These are phyloP conservation scores for Pseudopyrenochaeta lycopersici DNA, from an alignment of 2,329 filamentous ascomycete genomes.

Conservation along the genomic window DNA sequence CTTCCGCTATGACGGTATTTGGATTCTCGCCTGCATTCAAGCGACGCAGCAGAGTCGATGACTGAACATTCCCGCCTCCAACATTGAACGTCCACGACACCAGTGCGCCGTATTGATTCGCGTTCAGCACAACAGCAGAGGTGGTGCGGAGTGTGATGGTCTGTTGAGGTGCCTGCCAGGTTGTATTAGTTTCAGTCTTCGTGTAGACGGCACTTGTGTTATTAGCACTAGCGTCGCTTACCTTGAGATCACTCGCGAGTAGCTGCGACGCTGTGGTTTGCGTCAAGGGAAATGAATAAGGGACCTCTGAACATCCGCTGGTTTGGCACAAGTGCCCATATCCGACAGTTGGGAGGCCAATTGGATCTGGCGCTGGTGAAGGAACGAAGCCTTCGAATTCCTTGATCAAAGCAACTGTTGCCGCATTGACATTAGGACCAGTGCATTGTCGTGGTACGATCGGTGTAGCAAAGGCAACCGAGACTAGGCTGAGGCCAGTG, in stretches of 20 bases:
- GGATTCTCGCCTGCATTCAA: conserved; percentile 57
- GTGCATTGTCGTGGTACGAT: conserved; percentile 19
- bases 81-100: conserved; percentile 63
- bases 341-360: conserved; percentile 59
- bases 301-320: conserved; percentile 55
- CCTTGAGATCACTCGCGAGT: conserved; percentile 53
- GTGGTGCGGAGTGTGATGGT: conserved; percentile 27
- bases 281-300: conserved; percentile 58
- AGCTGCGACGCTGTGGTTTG: conserved; percentile 52
- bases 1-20: conserved; percentile 53
- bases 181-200: background rate
- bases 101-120: conserved; percentile 63
- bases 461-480: conserved; percentile 10
- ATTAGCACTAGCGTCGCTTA: conserved; percentile 22
- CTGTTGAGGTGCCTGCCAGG: conserved; percentile 24
- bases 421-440: conserved; percentile 41
- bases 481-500: conserved; percentile 5
- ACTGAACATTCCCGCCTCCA: conserved; percentile 54
- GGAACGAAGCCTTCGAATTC: conserved; percentile 49
- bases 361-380: conserved; percentile 50
- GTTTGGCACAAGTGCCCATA: conserved; percentile 61
- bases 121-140: conserved; percentile 52
- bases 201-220: no score
- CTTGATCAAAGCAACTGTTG: conserved; percentile 49
- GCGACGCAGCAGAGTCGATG: conserved; percentile 54